Evolutionary conservation across 108 stramenopile species (phyloP), one percentile per base, ranked within the genome.

Genomic region (Pseudonitzschia delicatissima): DNA sequence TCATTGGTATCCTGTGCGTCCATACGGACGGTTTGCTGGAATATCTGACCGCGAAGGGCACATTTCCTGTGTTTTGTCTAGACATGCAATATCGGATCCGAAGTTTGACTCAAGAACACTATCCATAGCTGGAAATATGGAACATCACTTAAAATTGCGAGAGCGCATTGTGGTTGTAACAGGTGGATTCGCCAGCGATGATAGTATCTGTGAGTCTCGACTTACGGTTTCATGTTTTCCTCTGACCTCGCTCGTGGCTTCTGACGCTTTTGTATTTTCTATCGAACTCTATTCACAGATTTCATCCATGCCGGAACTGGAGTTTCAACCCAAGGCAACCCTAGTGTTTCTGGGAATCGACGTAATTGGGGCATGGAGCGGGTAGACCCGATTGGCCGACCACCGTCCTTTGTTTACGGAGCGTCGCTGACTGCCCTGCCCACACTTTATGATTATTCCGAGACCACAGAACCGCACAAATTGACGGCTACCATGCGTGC

Each of bases 121-220:
- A 12, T 48, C 29, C 2, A 8, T 29, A 27, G 28, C 9, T 12
- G 33, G 17, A 55, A 11, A 33, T 31, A 15, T 15, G 15, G 26
- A 5, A 35, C 32, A 1, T 12, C 20, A 12, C 15, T 26, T 45
- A 26, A 29, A 28, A 34, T 17, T 4, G 5, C 57, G 62, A 44
- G 47, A 74, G 15, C 49, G 66, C 0, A 40, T 35, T 25, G 49
- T 82, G 29, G 58, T 77, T 26, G 66, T 82, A 6, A 82, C 84
- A 5, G 84, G 84, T 33, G 84, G 84, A 17, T 85, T 80, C 42
- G 32, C 57, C 9, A 72, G 77, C 35, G 84, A 85, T 58, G 45
- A 53, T 27, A 11, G 21, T 13, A 57, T 85, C 15, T 69, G 79
- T 55, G 33, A 67, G 45, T 29, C 37, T 6, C 37, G n/a, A n/a